Percentiles rank a stretch among this genome's conserved stretches.
Conservation (phyloP, 495 filamentous ascomycete genomes). For the Oleoguttula mirabilis region DNA sequence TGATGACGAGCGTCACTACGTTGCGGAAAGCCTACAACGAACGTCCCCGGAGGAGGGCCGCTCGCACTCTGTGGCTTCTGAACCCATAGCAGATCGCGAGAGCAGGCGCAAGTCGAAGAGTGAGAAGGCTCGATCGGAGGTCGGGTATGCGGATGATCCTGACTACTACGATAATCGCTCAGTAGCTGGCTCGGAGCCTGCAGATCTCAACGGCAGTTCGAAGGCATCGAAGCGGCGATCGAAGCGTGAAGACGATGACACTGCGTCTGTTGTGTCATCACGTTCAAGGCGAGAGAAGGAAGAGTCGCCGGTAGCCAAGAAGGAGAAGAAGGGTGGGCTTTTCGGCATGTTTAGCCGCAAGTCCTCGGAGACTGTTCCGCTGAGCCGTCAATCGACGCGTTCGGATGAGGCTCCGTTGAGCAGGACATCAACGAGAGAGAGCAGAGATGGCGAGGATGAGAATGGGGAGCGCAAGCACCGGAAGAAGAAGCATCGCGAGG, state of each 20-base stretch:
- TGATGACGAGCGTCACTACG: too few species aligned
- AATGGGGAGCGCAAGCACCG: slow-evolving; percentile 23
- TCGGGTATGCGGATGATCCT: background rate
- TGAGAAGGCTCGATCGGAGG: slow-evolving; percentile 6
- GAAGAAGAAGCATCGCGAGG: slow-evolving; percentile 26
- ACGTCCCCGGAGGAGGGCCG: slow-evolving; percentile 5
- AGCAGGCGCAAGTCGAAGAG: slow-evolving; percentile 9
- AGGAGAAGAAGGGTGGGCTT: slow-evolving; percentile 30
- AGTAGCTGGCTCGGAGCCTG: slow-evolving; percentile 26
- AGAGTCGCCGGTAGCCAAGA: slow-evolving; percentile 20
- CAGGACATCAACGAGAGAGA: slow-evolving; percentile 12
- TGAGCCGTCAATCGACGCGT: slow-evolving; percentile 3
- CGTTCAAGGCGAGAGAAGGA: slow-evolving; percentile 23
- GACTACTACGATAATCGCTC: slow-evolving; percentile 18
- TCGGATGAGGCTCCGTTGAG: slow-evolving; percentile 16
- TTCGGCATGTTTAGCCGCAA: slow-evolving; percentile 29
- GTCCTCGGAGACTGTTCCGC: slow-evolving; percentile 20
- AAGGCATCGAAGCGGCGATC: slow-evolving; percentile 22
- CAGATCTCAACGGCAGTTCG: slow-evolving; percentile 20
- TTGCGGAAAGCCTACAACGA: background rate
- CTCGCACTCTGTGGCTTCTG: slow-evolving; percentile 6
- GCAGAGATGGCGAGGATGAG: slow-evolving; percentile 14
- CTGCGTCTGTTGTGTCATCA: slow-evolving; percentile 23
- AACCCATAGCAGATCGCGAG: background rate
- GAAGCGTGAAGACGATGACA: slow-evolving; percentile 24